Conservation (phyloP, 2,329 filamentous ascomycete genomes). For the Claviceps citrina region DNA sequence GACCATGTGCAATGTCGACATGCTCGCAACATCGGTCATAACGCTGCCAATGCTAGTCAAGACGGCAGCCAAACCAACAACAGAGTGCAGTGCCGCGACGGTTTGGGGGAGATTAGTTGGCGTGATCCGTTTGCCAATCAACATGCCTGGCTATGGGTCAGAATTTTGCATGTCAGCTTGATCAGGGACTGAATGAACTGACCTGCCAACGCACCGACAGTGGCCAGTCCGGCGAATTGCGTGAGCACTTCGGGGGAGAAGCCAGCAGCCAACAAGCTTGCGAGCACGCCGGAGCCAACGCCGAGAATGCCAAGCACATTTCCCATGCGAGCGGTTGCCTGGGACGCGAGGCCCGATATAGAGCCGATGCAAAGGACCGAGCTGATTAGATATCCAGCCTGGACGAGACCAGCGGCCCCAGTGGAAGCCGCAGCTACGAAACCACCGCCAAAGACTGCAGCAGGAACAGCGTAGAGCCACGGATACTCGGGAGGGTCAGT, state of each 20-base stretch:
- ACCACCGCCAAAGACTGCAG: conserved; percentile 61
- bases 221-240: conserved; percentile 65
- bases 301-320: conserved; percentile 79
- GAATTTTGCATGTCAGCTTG: neutral
- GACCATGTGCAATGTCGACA: conserved; percentile 68
- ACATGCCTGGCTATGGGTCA: conserved; percentile 32
- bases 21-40: conserved; percentile 53
- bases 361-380: conserved; percentile 76
- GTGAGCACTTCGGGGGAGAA: conserved; percentile 64
- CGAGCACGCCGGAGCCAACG: conserved; percentile 67
- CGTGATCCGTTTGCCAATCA: conserved; percentile 76
- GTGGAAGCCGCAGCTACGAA: conserved; percentile 68
- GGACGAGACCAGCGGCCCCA: conserved; percentile 68
- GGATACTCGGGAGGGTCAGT: conserved; percentile 81
- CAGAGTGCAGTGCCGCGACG: conserved; percentile 75
- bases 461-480: conserved; percentile 72
- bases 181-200: conserved; percentile 1
- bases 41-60: conserved; percentile 80
- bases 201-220: conserved; percentile 51
- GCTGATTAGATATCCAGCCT: conserved; percentile 75
- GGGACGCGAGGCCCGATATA: conserved; percentile 65
- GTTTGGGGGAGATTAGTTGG: conserved; percentile 81
- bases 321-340: conserved; percentile 67
- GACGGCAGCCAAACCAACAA: conserved; percentile 78
- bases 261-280: conserved; percentile 66